Evolutionary conservation across 352 stramenopile genomes (phyloP).

Genomic region (Phytophthora citrophthora): DNA sequence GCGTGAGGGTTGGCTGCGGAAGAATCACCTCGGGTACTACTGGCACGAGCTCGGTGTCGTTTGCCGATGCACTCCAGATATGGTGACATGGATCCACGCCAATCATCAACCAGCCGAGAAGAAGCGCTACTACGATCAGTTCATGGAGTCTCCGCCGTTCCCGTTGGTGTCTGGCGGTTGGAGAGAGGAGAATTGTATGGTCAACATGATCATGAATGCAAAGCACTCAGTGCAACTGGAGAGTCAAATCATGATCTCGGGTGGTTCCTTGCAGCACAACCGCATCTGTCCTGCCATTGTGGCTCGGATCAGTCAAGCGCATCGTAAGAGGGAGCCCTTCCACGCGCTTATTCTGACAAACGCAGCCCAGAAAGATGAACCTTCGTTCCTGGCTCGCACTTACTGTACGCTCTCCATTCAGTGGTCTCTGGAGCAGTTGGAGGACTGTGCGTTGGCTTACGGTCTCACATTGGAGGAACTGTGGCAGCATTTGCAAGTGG

Average conservation of each 20-base stretch:
- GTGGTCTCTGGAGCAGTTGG: constrained; percentile 78
- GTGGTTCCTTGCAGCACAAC: constrained; percentile 74
- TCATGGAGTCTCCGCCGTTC: constrained; percentile 65
- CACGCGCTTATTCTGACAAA: constrained; percentile 77
- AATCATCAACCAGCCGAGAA: constrained; percentile 56
- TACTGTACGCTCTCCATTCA: constrained; percentile 83
- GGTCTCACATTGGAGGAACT: constrained; percentile 51
- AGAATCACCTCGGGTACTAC: constrained; percentile 72
- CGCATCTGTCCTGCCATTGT: constrained; percentile 72
- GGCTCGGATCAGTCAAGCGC: constrained; percentile 50
- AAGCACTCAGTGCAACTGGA: constrained; percentile 72
- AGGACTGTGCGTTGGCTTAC: constrained; percentile 51
- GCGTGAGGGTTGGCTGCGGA: constrained; percentile 66
- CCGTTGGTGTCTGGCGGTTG: constrained; percentile 75
- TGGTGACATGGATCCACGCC: constrained; percentile 63
- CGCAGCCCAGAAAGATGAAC: constrained; percentile 77
- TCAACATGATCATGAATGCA: constrained; percentile 81
- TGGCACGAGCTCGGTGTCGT: constrained; percentile 83
- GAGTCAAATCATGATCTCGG: constrained; percentile 86
- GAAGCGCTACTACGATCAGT: constrained; percentile 63
- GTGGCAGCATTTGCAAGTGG: constrained; percentile 55
- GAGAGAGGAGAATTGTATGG: constrained; percentile 82
- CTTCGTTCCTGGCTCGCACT: constrained; percentile 72
- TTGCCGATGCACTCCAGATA: constrained; percentile 50
- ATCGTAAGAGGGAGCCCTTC: constrained; percentile 47